Evolutionary conservation across 768 basidiomycete species (phyloP), one percentile per base, ranked within the genome.

Genomic region (Leccinum boreale): DNA sequence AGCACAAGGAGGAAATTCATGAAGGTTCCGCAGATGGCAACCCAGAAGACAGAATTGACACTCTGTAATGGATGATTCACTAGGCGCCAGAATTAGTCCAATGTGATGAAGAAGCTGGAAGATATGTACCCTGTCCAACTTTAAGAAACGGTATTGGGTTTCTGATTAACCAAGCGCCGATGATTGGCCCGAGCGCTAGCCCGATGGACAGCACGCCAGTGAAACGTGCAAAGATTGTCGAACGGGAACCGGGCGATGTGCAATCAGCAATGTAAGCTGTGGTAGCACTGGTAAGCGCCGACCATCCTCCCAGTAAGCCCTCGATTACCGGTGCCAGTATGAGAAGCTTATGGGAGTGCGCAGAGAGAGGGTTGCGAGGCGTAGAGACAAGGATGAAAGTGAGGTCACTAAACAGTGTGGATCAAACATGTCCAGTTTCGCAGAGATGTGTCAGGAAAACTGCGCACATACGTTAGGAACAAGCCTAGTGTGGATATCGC

Each of bases 251-350:
- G 46, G 84, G 78, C n/a, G 88, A 88, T 3, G 92, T 93, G 67
- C 90, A 92, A 75, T 83, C 79, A 72, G 89, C 87, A 73, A 81
- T 84, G 78, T 75, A 90, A 62, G 75, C 90, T 68, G 75, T 85
- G 73, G 78, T 86, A 65, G 82, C 89, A 71, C 73, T 85, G 67
- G 68, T 82, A 69, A 77, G 80, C 42, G 73, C 86, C 7, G 87
- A 83, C 83, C 87, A 90, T 26, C 90, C 91, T 28, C 93, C 93
- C 5, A 89, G 80, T 17, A 89, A 72, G 1, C 93, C 94, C 59
- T 96, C 94, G 5, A 91, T 67, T 14, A 89, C 75, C 0, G 93
- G 90, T 1, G 92, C 90, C 52, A 90, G 69, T 23, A 95, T 74
- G 50, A 97, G 82, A 45, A 93, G 76, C 39, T 81, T 80, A 67